Evolutionary conservation across 495 filamentous ascomycete genomes (phyloP).

Genomic region (Annulohypoxylon bovei): DNA sequence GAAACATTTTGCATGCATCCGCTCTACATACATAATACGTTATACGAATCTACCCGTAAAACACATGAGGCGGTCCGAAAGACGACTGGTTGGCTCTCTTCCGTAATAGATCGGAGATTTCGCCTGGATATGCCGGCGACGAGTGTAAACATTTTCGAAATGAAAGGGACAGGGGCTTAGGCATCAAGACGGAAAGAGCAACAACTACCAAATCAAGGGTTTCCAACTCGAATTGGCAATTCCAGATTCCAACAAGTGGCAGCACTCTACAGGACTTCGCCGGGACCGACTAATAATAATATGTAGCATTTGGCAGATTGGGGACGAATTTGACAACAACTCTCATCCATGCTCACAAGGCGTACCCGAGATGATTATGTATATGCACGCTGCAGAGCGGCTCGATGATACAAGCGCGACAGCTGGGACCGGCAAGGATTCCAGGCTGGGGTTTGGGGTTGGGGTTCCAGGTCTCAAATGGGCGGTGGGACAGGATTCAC

Average conservation of each 20-base stretch:
- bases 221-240: slow-evolving; percentile 8
- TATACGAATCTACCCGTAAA: not conserved
- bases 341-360: slow-evolving; percentile 24
- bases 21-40: slow-evolving; percentile 1
- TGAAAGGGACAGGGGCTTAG: slow-evolving; percentile 26
- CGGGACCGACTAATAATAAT: slow-evolving; percentile 31
- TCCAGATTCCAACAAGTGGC: slow-evolving; percentile 16
- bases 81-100: slow-evolving; percentile 9
- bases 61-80: slow-evolving; percentile 15
- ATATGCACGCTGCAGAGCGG: slow-evolving; percentile 29
- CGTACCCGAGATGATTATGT: slow-evolving; percentile 28
- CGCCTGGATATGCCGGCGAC: slow-evolving; percentile 7
- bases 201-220: slow-evolving; percentile 19
- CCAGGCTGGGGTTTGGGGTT: slow-evolving; percentile 8
- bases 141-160: slow-evolving; percentile 24
- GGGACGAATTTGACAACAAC: slow-evolving; percentile 18
- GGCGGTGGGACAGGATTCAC: slow-evolving; percentile 28
- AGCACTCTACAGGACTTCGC: slow-evolving; percentile 14
- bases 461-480: slow-evolving; percentile 24
- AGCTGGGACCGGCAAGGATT: slow-evolving; percentile 8
- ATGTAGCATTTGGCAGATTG: slow-evolving; percentile 2
- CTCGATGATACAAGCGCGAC: slow-evolving; percentile 33
- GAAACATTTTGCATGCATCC: slow-evolving; percentile 15
- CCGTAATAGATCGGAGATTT: slow-evolving; percentile 13
- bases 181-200: slow-evolving; percentile 18